Base-by-base conservation (phyloP, 345 rosid species). In the Syzygium jambos region DNA sequence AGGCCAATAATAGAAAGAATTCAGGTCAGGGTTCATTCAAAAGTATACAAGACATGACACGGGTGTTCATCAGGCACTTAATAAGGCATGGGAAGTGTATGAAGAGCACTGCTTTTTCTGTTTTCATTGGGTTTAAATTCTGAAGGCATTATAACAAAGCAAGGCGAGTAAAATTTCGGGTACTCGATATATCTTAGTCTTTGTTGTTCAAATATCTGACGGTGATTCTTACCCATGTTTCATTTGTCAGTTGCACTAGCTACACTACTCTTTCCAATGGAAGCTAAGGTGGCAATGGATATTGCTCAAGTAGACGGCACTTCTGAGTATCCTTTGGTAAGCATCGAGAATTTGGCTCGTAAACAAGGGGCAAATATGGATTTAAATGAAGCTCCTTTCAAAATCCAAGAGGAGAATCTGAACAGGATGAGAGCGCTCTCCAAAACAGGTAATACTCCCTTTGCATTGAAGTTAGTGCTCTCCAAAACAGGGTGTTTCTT, bases 191-290 rank as follows among this genome's bases (percentile, higher is more conserved):
- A 15, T 41, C 51, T n/a, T 23, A 14, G n/a, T 46, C 78, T 54
- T 57, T 55, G 78, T 25, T 83, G 88, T 51, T 16, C 54, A 46
- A 29, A 38, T 34, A 22, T 38, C 78, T 56, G 17, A 85, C 22
- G 41, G 82, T 52, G 85, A 52, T 80, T 23, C 10, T 86, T 59
- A 52, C 34, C 53, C 57, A 54, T 84, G 27, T 21, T 43, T 86
- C 56, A 52, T 83, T 78, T 85, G 16, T 12, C 91, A 97, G 99
- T 97, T 92, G 98, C 94, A 78, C 88, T 97, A 51, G 99, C 98
- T 51, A 93, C 92, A 57, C 92, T 94, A 86, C 92, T 97, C 51
- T 97, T 96, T 88, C 99, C 99, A 14, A 91, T 88, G 91, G 99
- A 97, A 92, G 96, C 99, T 19, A 89, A 93, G 92, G 93, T 95